Percentiles rank a stretch among this genome's conserved stretches.
These are phyloP conservation scores for Dictyostelium citrinum DNA, from an alignment of 78 protist species.

Conservation along the genomic window DNA sequence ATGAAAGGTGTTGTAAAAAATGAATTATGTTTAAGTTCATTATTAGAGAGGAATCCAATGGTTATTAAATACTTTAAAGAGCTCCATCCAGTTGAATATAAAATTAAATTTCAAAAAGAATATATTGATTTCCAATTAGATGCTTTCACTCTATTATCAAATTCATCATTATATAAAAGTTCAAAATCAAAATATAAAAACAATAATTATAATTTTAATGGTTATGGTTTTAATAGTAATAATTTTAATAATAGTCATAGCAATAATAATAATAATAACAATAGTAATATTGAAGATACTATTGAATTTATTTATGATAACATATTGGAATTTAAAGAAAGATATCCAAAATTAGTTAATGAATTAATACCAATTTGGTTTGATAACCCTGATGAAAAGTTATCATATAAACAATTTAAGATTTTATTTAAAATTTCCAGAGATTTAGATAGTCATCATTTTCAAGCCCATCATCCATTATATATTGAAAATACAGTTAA, in stretches of 20 bases:
- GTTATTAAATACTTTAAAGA: neutral
- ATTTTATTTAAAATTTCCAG: neutral
- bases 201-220: neutral
- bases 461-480: neutral
- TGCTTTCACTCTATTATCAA: neutral
- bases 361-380: neutral
- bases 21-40: neutral
- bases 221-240: neutral
- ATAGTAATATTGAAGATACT: neutral
- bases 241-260: no score
- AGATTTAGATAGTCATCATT: neutral
- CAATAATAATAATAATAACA: neutral
- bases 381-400: neutral
- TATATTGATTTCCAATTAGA: neutral
- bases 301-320: neutral
- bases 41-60: neutral
- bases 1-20: neutral
- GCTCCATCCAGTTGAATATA: neutral
- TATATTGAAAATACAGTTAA: neutral
- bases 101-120: neutral
- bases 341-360: neutral
- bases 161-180: neutral
- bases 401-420: neutral
- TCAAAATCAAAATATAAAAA: neutral
- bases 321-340: neutral